Conservation (phyloP, 164 flowering plant species). For the Saururus chinensis region DNA sequence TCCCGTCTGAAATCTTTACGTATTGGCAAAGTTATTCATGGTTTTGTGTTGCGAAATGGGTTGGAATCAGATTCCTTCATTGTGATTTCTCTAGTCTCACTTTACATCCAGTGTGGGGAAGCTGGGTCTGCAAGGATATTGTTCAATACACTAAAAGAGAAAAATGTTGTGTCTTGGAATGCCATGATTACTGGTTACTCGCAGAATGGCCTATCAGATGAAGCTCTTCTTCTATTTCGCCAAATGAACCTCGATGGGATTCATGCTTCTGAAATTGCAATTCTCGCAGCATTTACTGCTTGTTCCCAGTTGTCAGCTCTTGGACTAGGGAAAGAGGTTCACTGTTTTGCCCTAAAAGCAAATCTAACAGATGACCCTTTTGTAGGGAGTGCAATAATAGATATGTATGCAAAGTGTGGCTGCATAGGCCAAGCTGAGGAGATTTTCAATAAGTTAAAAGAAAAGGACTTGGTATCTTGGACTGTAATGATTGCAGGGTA, state of each 20-base stretch:
- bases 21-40: conserved; percentile 51
- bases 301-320: conserved; percentile 52
- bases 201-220: conserved; percentile 33
- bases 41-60: conserved; percentile 42
- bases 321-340: conserved; percentile 48
- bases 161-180: conserved; percentile 48
- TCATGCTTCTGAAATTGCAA: conserved; percentile 34
- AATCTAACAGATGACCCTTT: conserved; percentile 24
- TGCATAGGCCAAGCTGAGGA: conserved; percentile 31
- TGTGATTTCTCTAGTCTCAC: conserved; percentile 39
- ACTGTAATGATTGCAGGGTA: conserved; percentile 46
- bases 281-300: conserved; percentile 31
- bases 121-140: conserved; percentile 18
- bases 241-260: conserved; percentile 33
- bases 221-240: conserved; percentile 33
- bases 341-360: conserved; percentile 41
- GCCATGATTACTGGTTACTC: conserved; percentile 60
- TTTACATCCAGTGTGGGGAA: conserved; percentile 39
- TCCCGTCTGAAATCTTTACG: conserved; percentile 26
- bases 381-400: conserved; percentile 40
- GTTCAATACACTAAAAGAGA: conserved; percentile 37
- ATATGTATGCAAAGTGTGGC: conserved; percentile 66
- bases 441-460: conserved; percentile 28
- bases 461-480: conserved; percentile 46
- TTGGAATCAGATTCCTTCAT: conserved; percentile 42